A percentile compares a stretch with the other conserved stretches of the same genome.
phyloP scores from a whole-genome alignment of 257 asterid genomes.

The Thymus quinquecostatus region DNA sequence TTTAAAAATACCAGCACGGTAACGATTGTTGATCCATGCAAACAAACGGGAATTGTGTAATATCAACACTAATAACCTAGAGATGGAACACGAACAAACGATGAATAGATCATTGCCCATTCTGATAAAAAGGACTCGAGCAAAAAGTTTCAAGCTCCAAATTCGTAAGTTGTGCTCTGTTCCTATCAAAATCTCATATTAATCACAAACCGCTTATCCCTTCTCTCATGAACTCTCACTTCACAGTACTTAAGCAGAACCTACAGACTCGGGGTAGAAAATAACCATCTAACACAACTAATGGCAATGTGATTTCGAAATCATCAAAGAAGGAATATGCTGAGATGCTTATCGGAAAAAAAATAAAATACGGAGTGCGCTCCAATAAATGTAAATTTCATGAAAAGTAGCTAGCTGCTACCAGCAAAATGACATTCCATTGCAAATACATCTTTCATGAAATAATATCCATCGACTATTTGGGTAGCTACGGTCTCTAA shows the following conservation, averaged over 20 bases:
- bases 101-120: not conserved
- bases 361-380: not conserved
- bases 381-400: not conserved
- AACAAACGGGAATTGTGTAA: not conserved
- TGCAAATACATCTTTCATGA: not conserved
- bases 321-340: too few relatives aligned
- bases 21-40: not conserved
- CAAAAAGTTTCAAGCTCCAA: not conserved
- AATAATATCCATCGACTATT: not conserved
- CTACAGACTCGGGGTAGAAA: too few relatives aligned
- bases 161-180: not conserved
- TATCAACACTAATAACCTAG: not conserved
- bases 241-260: too few relatives aligned
- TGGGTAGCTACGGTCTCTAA: not conserved
- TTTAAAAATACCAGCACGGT: not conserved
- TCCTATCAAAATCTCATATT: not conserved
- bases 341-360: not conserved
- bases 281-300: too few relatives aligned
- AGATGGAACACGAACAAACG: not conserved
- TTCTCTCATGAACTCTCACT: too few relatives aligned
- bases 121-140: not conserved
- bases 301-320: too few relatives aligned
- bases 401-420: not conserved
- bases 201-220: too few relatives aligned
- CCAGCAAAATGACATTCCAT: not conserved